phyloP scores from a whole-genome alignment of 1,139 yeast species.

The Geotrichum restrictum region DNA sequence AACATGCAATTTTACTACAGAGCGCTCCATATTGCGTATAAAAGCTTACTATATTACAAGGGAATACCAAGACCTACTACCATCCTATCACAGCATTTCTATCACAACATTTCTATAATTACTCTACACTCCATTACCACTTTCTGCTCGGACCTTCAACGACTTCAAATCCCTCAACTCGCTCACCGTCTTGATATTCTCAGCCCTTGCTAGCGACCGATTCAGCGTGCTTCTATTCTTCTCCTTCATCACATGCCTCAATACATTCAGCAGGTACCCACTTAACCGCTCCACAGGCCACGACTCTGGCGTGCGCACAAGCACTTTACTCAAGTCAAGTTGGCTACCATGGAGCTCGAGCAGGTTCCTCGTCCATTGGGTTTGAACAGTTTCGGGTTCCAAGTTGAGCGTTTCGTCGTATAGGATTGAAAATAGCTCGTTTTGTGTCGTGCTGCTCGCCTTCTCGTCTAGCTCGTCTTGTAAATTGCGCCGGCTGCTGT shows the following conservation, averaged over 20 bases:
- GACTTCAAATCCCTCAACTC: neutral
- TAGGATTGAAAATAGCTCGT: slow-evolving; percentile 32
- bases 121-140: neutral
- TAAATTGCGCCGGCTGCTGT: neutral
- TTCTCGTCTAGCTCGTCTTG: neutral
- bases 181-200: slow-evolving; percentile 22
- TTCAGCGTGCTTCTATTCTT: slow-evolving; percentile 27
- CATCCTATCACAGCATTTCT: too few relatives aligned
- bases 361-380: slow-evolving; percentile 31
- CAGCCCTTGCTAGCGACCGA: slow-evolving; percentile 31
- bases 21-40: too few relatives aligned
- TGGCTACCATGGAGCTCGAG: slow-evolving; percentile 35
- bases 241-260: slow-evolving; percentile 27
- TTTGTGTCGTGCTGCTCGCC: slow-evolving; percentile 15
- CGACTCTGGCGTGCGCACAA: slow-evolving; percentile 34
- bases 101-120: too few relatives aligned
- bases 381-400: slow-evolving; percentile 27
- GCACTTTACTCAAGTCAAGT: slow-evolving; percentile 33
- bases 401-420: slow-evolving; percentile 33
- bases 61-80: too few relatives aligned
- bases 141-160: neutral
- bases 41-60: too few relatives aligned
- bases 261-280: slow-evolving; percentile 29
- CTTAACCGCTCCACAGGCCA: slow-evolving; percentile 39
- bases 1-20: too few relatives aligned